Conservation (phyloP, 257 asterid species). For the Oldenlandia corymbosa region DNA sequence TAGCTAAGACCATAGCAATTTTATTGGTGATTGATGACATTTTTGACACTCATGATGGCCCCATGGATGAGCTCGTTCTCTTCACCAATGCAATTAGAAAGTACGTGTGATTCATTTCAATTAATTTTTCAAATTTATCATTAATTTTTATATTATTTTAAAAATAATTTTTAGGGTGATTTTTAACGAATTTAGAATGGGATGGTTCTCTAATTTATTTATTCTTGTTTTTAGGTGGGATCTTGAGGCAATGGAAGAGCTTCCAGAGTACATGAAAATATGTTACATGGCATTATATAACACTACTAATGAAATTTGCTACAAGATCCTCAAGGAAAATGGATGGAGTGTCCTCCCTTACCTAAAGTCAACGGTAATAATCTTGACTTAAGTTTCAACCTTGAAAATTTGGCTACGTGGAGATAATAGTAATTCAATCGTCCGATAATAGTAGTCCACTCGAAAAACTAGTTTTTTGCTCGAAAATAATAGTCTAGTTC, state of each 20-base stretch:
- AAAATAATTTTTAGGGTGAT: no score
- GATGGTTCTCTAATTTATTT: no score
- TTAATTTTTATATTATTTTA: no score
- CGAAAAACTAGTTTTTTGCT: no score
- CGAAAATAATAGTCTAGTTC: no score
- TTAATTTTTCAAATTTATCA: no score
- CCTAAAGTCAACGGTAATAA: slow-evolving; percentile 42
- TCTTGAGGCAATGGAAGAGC: slow-evolving; percentile 52
- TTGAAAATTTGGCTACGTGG: no score
- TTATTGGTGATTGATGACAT: slow-evolving; percentile 55
- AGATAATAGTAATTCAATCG: no score
- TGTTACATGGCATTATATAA: slow-evolving; percentile 73
- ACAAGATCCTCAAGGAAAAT: slow-evolving; percentile 53
- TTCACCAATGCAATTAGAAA: slow-evolving; percentile 62
- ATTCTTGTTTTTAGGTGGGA: slow-evolving; percentile 62
- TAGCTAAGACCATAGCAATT: slow-evolving; percentile 57
- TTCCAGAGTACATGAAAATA: slow-evolving; percentile 63
- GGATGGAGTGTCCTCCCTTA: slow-evolving; percentile 54
- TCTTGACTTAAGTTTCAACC: no score
- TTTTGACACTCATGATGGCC: slow-evolving; percentile 57
- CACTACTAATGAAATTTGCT: slow-evolving; percentile 55
- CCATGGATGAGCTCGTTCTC: slow-evolving; percentile 47
- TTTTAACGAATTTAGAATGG: neutral
- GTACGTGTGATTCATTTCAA: slow-evolving; percentile 13
- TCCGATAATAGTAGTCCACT: no score